These are phyloP conservation scores for Setomelanomma holmii DNA, from an alignment of 2,329 filamentous ascomycete genomes.

Conservation along the genomic window DNA sequence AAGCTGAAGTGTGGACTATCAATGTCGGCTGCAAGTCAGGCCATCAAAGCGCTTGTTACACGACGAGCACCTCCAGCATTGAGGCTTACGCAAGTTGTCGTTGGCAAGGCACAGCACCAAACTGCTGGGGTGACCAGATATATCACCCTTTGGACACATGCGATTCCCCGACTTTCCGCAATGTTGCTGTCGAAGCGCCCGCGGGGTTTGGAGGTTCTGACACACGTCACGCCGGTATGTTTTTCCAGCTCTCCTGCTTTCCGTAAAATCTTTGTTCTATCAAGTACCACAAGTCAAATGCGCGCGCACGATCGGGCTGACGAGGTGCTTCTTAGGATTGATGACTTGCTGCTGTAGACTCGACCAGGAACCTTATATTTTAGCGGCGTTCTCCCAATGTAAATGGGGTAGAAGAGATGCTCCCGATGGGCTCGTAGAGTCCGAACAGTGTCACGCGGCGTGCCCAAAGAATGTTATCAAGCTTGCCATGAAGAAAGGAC, in stretches of 20 bases:
- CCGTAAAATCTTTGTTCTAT: background rate
- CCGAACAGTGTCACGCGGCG: background rate
- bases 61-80: background rate
- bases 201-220: background rate
- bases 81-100: constrained; percentile 3
- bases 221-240: background rate
- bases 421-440: background rate
- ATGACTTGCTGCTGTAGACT: background rate
- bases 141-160: background rate
- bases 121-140: background rate
- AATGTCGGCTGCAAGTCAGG: background rate
- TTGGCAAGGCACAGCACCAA: background rate
- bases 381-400: background rate
- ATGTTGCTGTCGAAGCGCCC: background rate
- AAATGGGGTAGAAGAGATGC: background rate
- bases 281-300: background rate
- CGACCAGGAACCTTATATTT: background rate
- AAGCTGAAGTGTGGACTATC: constrained; percentile 3
- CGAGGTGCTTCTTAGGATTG: background rate
- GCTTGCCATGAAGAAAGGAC: background rate
- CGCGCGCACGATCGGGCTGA: background rate
- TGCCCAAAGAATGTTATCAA: background rate
- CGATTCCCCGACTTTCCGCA: background rate
- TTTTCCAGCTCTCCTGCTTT: background rate
- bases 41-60: constrained; percentile 7